Base-by-base conservation (phyloP, 225 moss, liverwort and hornwort genomes). In the Neckera pumila region DNA sequence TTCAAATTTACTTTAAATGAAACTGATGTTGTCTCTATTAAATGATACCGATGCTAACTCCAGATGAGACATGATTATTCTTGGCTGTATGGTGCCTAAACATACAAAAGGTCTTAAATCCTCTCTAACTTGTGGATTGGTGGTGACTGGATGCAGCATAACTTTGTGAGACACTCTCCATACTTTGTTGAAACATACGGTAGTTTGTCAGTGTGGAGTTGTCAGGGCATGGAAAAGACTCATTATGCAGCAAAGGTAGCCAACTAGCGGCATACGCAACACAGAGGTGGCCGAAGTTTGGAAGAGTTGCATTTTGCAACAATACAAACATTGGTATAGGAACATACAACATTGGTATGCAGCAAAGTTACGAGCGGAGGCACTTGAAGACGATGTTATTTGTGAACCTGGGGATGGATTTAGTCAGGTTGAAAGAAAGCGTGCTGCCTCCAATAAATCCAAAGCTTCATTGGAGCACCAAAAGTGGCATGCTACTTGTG, bases 81-180 rank as follows among this genome's bases (percentile, higher is more conserved):
- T 30, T 4, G 30, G 4, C 9, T 33, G 1, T 64, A 1, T 17
- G 17, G 1, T 33, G 45, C 73, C 73, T 3, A 6, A 17, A 74
- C 15, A 74, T 16, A 1, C 23, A 11, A 30, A 15, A 30, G 27
- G 27, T 1, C 0, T 27, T 47, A 47, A 7, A 21, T 1, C 1
- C 14, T 49, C 5, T 14, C 33, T 82, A 45, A 34, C 79, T 63
- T 82, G 5, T 82, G 25, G 49, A 82, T 51, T 82, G 4, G 5
- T 4, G 42, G 43, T 26, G 25, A 38, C 4, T 71, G 7, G 13
- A 42, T 86, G 85, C 17, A 76, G 13, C 49, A 85, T 45, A 85
- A 18, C 16, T 22, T 74, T 60, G 59, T 74, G 33, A 70, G 8
- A 34, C 45, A 45, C 2, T 13, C 62, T 76, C 86, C 51, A 40